These are phyloP conservation scores for Naegleria fowleri DNA, from an alignment of 208 protist species.

Conservation along the genomic window DNA sequence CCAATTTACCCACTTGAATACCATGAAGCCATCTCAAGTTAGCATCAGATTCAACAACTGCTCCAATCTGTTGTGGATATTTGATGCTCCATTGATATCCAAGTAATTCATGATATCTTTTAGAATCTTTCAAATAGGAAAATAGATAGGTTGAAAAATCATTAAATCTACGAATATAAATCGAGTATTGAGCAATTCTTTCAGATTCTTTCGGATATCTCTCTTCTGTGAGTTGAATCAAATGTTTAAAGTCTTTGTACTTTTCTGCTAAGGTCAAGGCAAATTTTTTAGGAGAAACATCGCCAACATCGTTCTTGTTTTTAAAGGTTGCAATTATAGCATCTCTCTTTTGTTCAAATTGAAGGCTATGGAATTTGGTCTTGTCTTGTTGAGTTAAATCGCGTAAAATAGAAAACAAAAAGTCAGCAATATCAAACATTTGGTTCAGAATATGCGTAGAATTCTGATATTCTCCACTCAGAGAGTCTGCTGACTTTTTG, in stretches of 20 bases:
- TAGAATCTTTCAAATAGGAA: neutral
- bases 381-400: neutral
- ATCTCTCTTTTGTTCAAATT: neutral
- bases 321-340: neutral
- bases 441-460: neutral
- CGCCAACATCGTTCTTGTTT: neutral
- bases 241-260: neutral
- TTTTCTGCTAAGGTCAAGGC: neutral
- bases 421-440: constrained; percentile 1
- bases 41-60: neutral
- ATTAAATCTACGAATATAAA: neutral
- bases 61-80: neutral
- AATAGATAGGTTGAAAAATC: neutral
- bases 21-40: neutral
- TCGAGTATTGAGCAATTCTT: neutral
- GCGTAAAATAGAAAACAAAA: neutral
- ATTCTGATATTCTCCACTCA: neutral
- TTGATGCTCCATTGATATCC: neutral
- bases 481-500: neutral
- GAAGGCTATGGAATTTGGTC: neutral
- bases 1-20: neutral
- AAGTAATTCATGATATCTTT: neutral
- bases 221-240: neutral
- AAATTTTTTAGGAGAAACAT: neutral
- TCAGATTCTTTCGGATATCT: neutral